Conservation (phyloP, 2,329 filamentous ascomycete genomes). For the Dothideomycetes sp. region DNA sequence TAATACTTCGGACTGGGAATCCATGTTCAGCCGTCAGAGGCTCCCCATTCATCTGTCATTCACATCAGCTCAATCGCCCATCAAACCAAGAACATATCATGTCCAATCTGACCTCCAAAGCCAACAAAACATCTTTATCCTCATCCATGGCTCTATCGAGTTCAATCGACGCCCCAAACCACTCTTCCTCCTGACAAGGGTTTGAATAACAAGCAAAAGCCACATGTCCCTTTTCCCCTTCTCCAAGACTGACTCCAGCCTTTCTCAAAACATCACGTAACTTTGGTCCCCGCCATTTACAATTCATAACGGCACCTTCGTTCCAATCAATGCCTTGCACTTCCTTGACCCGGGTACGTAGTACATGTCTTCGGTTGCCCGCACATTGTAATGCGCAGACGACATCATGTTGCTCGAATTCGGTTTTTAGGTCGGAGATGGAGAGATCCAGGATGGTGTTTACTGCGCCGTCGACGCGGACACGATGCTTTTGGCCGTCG, state of each 20-base stretch:
- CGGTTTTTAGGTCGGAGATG: constrained; percentile 36
- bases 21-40: constrained; percentile 57
- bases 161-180: constrained; percentile 46
- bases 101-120: constrained; percentile 48
- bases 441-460: constrained; percentile 36
- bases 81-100: constrained; percentile 37
- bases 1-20: constrained; percentile 38
- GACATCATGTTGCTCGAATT: constrained; percentile 46
- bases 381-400: constrained; percentile 52
- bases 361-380: constrained; percentile 51
- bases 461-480: constrained; percentile 45
- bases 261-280: constrained; percentile 43
- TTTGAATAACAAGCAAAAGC: constrained; percentile 47
- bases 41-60: constrained; percentile 55
- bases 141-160: constrained; percentile 41
- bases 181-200: constrained; percentile 47
- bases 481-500: constrained; percentile 26
- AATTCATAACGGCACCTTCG: constrained; percentile 53
- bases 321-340: constrained; percentile 53
- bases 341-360: constrained; percentile 51
- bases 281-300: constrained; percentile 46
- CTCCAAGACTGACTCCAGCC: constrained; percentile 33
- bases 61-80: constrained; percentile 32
- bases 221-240: constrained; percentile 37
- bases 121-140: constrained; percentile 43